Conservation (phyloP, 805 yeast species). For the Candida odintsovae region DNA sequence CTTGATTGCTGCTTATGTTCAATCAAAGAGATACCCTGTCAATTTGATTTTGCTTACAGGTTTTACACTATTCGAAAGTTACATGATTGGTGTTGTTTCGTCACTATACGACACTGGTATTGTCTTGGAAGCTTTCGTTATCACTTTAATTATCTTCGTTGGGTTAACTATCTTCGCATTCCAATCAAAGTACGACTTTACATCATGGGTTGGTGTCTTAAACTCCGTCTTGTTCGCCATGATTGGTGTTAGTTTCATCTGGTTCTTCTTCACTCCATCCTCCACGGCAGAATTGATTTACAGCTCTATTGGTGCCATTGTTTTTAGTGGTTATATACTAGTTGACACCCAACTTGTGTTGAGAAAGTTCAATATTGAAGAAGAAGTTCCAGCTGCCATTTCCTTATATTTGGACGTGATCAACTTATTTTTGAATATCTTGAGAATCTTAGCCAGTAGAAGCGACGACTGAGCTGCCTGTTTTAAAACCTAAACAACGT, state of each 20-base stretch:
- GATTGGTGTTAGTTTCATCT: slow-evolving; percentile 66
- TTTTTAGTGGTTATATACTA: slow-evolving; percentile 66
- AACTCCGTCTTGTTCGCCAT: slow-evolving; percentile 57
- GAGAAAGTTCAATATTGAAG: slow-evolving; percentile 73
- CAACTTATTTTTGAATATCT: slow-evolving; percentile 71
- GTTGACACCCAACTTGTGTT: slow-evolving; percentile 79
- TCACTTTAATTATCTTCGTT: slow-evolving; percentile 66
- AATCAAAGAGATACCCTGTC: slow-evolving; percentile 63
- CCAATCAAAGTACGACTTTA: slow-evolving; percentile 72
- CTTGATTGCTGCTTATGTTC: slow-evolving; percentile 55
- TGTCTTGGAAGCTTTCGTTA: slow-evolving; percentile 62
- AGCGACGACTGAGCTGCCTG: slow-evolving; percentile 15
- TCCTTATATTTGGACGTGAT: slow-evolving; percentile 75
- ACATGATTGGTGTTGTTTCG: slow-evolving; percentile 62
- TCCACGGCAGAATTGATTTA: slow-evolving; percentile 56
- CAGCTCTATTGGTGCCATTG: slow-evolving; percentile 66
- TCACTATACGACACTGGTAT: slow-evolving; percentile 56
- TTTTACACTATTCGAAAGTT: slow-evolving; percentile 73
- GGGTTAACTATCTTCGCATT: slow-evolving; percentile 74
- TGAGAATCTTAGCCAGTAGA: slow-evolving; percentile 49
- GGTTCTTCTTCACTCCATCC: slow-evolving; percentile 57
- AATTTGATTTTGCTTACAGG: slow-evolving; percentile 54
- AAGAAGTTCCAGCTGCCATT: slow-evolving; percentile 78
- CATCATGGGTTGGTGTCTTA: slow-evolving; percentile 57
- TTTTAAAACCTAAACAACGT: background rate